A percentile compares a stretch with the other conserved stretches of the same genome.
phyloP scores from a whole-genome alignment of 2,329 filamentous ascomycete species.

The Pezicula radicicola region DNA sequence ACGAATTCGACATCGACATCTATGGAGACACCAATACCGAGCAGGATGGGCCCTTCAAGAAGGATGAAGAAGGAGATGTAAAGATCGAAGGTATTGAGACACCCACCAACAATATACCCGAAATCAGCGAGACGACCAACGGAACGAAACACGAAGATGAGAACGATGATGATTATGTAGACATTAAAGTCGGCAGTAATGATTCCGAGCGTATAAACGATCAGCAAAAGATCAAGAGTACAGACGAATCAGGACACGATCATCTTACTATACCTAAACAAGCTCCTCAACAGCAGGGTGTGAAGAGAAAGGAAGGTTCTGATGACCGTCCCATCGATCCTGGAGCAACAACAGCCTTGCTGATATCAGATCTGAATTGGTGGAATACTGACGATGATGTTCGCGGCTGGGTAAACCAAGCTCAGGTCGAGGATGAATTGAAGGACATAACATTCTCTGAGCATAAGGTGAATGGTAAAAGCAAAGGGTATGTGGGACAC shows the following conservation, averaged over 20 bases:
- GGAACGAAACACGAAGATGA: slow-evolving; percentile 26
- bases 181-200: slow-evolving; percentile 37
- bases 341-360: slow-evolving; percentile 65
- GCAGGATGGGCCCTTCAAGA: slow-evolving; percentile 33
- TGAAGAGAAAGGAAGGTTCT: slow-evolving; percentile 58
- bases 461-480: slow-evolving; percentile 98
- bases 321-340: slow-evolving; percentile 58
- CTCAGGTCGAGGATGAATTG: slow-evolving; percentile 78
- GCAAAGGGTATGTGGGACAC: slow-evolving; percentile 74
- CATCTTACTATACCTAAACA: slow-evolving; percentile 31
- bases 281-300: slow-evolving; percentile 47
- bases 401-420: slow-evolving; percentile 78
- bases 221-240: slow-evolving; percentile 39
- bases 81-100: slow-evolving; percentile 31
- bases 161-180: slow-evolving; percentile 37
- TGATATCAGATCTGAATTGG: slow-evolving; percentile 91
- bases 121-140: slow-evolving; percentile 17
- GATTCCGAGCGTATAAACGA: slow-evolving; percentile 26
- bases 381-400: slow-evolving; percentile 97
- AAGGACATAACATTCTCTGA: slow-evolving; percentile 96
- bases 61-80: slow-evolving; percentile 32
- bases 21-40: slow-evolving; percentile 59
- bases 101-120: slow-evolving; percentile 16
- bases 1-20: slow-evolving; percentile 71
- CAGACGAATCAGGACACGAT: slow-evolving; percentile 33